Base-by-base conservation (phyloP, 2,329 filamentous ascomycete species). In the Westerdykella sp. region DNA sequence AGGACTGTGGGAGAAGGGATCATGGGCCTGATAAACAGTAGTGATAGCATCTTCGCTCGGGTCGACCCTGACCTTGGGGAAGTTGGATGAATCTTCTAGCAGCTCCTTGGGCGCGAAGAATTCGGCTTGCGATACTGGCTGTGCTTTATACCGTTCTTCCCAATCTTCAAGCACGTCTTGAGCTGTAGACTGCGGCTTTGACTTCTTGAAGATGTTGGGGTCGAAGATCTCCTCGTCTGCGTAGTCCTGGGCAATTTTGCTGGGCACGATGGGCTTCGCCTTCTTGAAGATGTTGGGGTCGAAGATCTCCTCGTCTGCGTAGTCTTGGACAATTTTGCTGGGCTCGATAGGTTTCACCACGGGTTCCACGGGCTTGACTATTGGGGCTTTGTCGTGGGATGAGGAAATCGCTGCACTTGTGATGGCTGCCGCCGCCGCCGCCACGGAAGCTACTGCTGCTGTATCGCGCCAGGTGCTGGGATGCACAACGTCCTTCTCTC, bases 91-190 rank as follows among this genome's bases (percentile, higher is more conserved):
- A 22, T 67, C 54, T 32, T 71, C 59, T 13, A 62, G 50, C 6
- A 74, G 65, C 38, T 73, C 70, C 36, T 63, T 62, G 1, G 72
- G 71, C 10, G 68, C 66, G 42, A 73, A 76, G 59, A 75, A 74
- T 3, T 72, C 70, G 1, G 69, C 71, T 51, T 71, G 69, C 6
- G 65, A 66, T 9, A 64, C 58, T 9, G 63, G 58, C 31, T 60
- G 59, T 9, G 62, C 55, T 22, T 58, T 66, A 51, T 73, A 73
- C 31, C 65, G 62, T 11, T 68, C 57, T 42, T 73, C 65, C 49
- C 66, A 63, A 18, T 74, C 72, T 35, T 66, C 54, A 22, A 72
- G 57, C 12, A 75, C 61, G 23, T 69, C 66, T 6, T 60, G 57
- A 4, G 69, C 65, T n/a, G 65, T 61, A 32, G 56, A 56, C 4